Base-by-base conservation (phyloP, 306 rosid species). In the Medicago ruthenica region DNA sequence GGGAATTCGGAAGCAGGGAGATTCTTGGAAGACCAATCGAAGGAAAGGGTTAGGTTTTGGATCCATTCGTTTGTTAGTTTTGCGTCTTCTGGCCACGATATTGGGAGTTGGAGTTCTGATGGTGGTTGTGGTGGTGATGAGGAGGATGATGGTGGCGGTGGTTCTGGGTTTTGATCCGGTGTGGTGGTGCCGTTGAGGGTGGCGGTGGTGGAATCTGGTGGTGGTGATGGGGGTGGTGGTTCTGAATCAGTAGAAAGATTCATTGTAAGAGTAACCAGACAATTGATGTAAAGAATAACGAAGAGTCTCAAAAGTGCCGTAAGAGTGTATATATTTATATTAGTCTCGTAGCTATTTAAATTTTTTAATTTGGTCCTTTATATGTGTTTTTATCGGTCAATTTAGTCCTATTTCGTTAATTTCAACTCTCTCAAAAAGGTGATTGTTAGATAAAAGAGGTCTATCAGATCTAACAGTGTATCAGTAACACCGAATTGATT, bases 1-100 rank as follows among this genome's bases (percentile, higher is more conserved):
- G 91, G 88, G 47, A 90, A 79, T 20, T 89, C 78, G 14, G 90
- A 48, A 1, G 98, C 95, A 3, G 85, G 67, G 8, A 87, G 71
- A 61, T 87, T 83, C 62, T 79, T 78, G 34, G 98, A 93, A 24
- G 84, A 79, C 98, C 96, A 90, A 36, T 93, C 96, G 81, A 93
- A 93, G 61, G 83, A 73, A 7, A 75, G 50, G 73, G 74, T 86
- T 51, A 90, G 87, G 31, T 88, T 83, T 12, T 41, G 79, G 67
- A 90, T 76, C 98, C 98, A 93, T 5, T 84, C 86, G 7, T 82
- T 79, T 66, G 74, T 87, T 34, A 87, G 67, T 4, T 27, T 67
- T 5, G 90, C 90, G 6, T 89, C 86, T 17, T 77, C 40, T 2
- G 98, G 95, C 98, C 98, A 93, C 3, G 80, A 66, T 41, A 90